phyloP scores from a whole-genome alignment of 495 filamentous ascomycete species.

The Xylaria castorea region DNA sequence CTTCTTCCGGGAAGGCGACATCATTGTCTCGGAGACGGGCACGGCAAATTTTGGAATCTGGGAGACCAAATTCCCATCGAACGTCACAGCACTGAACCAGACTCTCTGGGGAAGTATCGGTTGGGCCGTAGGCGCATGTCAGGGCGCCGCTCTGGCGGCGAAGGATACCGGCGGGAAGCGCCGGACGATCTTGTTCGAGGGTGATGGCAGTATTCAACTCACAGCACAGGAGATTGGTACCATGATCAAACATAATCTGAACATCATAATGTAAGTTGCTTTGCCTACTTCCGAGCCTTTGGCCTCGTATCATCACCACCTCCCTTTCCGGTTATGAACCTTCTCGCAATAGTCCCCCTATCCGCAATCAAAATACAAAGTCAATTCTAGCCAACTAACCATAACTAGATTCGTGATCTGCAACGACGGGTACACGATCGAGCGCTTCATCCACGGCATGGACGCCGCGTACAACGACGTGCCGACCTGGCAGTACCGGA shows the following conservation, averaged over 20 bases:
- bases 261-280: constrained; percentile 75
- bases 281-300: not conserved
- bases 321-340: not conserved
- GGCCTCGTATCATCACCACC: constrained; percentile 26
- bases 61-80: constrained; percentile 80
- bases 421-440: constrained; percentile 80
- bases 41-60: constrained; percentile 90
- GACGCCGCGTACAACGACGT: constrained; percentile 83
- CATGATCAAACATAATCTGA: constrained; percentile 78
- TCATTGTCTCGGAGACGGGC: constrained; percentile 88
- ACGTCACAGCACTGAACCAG: constrained; percentile 79
- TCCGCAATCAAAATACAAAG: not conserved
- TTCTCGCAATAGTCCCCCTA: not conserved
- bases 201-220: constrained; percentile 86
- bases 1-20: constrained; percentile 76
- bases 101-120: constrained; percentile 91
- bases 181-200: constrained; percentile 82
- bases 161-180: constrained; percentile 59
- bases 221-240: constrained; percentile 87
- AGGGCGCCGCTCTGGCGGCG: constrained; percentile 75
- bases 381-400: constrained; percentile 20
- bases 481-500: constrained; percentile 71
- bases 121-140: constrained; percentile 78
- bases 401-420: constrained; percentile 70
- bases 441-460: constrained; percentile 79